Base-by-base conservation (phyloP, 1,284 basidiomycete genomes). In the Rhodotorula sp. region DNA sequence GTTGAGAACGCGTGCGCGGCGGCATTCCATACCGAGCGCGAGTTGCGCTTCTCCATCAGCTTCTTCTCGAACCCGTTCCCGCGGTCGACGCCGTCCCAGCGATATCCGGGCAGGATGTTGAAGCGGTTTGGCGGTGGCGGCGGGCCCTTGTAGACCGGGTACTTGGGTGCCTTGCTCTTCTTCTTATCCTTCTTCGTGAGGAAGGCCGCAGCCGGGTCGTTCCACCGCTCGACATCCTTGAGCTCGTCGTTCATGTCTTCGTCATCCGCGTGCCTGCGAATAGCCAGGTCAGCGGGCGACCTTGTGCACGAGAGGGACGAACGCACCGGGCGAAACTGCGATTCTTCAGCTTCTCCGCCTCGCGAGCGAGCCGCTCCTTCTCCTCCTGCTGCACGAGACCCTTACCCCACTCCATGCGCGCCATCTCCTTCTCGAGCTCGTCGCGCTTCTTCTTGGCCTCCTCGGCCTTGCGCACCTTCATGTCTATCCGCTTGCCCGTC, bases 1-100 rank as follows among this genome's bases (percentile, higher is more conserved):
- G 68, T 75, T 3, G 59, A 64, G 45, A 60, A 74, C 3, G 73
- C 73, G 21, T 75, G 59, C 10, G 66, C 68, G 10, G 71, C 74
- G 9, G 77, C 74, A 9, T 58, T 61, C 19, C 67, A 62, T 57
- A 78, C 66, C 44, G 66, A 64, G 19, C 66, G 55, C 45, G 63
- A 61, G 62, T 78, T 78, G 48, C 86, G 85, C 66, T 86, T 87
- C 81, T 95, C 92, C 84, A 95, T 94, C 67, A 88, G 84, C 77
- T 93, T 93, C 84, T 91, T 92, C 84, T 99, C 96, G 76, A 96
- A 98, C 2, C 96, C 96, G 75, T 90, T 99, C 2, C 93, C 96
- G 58, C 93, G 57, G 49, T 78, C 77, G 55, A 78, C 78, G 17
- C 78, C 93, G 80, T 98, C 96, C 96, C 95, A 99, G 77, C 96